phyloP scores from a whole-genome alignment of 2,329 filamentous ascomycete genomes.

The Pseudonectria foliicola region DNA sequence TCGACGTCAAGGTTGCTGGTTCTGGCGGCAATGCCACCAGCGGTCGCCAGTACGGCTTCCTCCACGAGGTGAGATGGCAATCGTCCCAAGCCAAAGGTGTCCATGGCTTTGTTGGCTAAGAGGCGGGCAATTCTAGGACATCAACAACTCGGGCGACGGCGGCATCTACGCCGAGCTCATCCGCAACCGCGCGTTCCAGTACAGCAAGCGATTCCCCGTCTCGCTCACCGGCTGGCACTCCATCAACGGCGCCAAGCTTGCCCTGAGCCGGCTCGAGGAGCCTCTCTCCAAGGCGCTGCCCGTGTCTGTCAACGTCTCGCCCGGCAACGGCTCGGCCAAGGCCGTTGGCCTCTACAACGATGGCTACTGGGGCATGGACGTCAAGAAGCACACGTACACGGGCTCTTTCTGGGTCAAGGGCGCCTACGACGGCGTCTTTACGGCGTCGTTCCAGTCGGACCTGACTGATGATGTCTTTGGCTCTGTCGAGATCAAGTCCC shows the following conservation, averaged over 20 bases:
- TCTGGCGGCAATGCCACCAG: constrained; percentile 36
- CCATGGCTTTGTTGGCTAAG: background rate
- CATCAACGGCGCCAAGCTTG: constrained; percentile 35
- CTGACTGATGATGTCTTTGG: constrained; percentile 39
- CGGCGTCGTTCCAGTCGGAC: constrained; percentile 38
- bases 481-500: constrained; percentile 38
- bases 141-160: constrained; percentile 64
- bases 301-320: constrained; percentile 41
- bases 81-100: too few relatives aligned
- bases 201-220: constrained; percentile 33
- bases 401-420: constrained; percentile 49
- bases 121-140: constrained; percentile 39
- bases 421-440: constrained; percentile 39
- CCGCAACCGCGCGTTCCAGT: constrained; percentile 64
- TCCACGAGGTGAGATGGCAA: constrained; percentile 34
- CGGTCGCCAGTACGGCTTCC: constrained; percentile 38
- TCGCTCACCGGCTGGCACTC: constrained; percentile 40
- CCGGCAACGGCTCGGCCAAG: constrained; percentile 20
- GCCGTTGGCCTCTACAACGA: constrained; percentile 43
- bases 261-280: constrained; percentile 37
- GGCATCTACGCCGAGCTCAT: constrained; percentile 67
- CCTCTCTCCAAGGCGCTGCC: constrained; percentile 47
- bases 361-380: constrained; percentile 52
- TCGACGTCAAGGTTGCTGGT: constrained; percentile 31
- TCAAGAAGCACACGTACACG: constrained; percentile 39